These are phyloP conservation scores for Gossypium davidsonii DNA, from an alignment of 441 rosid genomes.

Conservation along the genomic window DNA sequence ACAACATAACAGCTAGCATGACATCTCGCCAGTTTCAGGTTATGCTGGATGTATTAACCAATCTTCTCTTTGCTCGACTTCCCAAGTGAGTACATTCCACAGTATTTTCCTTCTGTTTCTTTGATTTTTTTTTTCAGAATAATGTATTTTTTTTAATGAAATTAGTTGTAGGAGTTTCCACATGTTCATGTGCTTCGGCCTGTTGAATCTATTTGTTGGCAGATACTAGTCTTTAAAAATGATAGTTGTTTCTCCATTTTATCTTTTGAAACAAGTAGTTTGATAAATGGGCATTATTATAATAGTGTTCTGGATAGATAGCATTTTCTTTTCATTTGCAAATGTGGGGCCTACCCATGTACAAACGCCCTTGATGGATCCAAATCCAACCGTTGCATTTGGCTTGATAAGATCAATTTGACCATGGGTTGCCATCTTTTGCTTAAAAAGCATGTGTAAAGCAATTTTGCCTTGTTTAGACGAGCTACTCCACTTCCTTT, in stretches of 20 bases:
- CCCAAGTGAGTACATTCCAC: conserved; percentile 73
- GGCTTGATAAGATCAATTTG: neutral
- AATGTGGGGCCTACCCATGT: neutral
- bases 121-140: neutral
- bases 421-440: neutral
- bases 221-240: neutral
- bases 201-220: conserved; percentile 4
- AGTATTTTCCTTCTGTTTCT: conserved; percentile 9
- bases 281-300: neutral
- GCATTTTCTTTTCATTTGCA: neutral
- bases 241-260: neutral
- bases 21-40: conserved; percentile 98
- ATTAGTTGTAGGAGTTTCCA: neutral
- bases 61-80: conserved; percentile 94
- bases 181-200: neutral
- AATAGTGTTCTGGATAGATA: neutral
- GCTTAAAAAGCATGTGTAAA: neutral
- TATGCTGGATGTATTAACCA: conserved; percentile 93
- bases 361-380: neutral
- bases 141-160: neutral
- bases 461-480: conserved; percentile 10
- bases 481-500: neutral
- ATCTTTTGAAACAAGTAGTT: neutral
- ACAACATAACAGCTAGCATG: conserved; percentile 88
- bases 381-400: neutral